Conservation (phyloP, 176 grass and related monocot species). For the Stipa capillata region DNA sequence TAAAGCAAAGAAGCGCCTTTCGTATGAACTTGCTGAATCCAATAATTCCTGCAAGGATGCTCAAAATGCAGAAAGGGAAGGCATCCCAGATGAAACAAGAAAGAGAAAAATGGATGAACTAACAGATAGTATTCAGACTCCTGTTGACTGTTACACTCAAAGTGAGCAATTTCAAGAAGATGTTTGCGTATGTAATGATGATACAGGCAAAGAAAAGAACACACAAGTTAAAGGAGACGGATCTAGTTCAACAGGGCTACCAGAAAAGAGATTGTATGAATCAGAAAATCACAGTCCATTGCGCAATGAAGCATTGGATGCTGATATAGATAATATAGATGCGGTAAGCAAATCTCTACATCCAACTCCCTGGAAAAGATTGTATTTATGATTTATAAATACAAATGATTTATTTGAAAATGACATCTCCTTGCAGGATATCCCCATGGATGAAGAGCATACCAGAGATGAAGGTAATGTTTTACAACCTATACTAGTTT, state of each 20-base stretch:
- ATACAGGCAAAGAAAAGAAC: slow-evolving; percentile 7
- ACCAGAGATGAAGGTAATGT: slow-evolving; percentile 39
- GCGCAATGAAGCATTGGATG: not conserved
- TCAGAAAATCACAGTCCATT: slow-evolving; percentile 3
- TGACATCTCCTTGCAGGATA: slow-evolving; percentile 27
- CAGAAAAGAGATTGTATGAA: slow-evolving; percentile 9
- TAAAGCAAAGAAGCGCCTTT: slow-evolving; percentile 27
- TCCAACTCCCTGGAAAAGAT: not conserved
- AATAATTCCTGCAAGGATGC: slow-evolving; percentile 10
- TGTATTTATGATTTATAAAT: not conserved
- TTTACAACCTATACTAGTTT: not conserved
- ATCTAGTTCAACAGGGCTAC: not conserved
- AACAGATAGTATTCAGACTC: not conserved
- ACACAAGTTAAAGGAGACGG: not conserved
- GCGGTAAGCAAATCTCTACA: slow-evolving; percentile 21
- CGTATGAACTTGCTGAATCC: slow-evolving; percentile 14
- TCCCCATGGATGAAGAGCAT: slow-evolving; percentile 31
- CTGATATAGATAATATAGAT: slow-evolving; percentile 28
- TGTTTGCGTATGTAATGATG: slow-evolving; percentile 4
- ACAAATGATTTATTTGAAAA: slow-evolving; percentile 10
- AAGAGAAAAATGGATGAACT: not conserved
- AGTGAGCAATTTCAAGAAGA: not conserved
- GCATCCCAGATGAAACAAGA: not conserved
- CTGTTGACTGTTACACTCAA: slow-evolving; percentile 14
- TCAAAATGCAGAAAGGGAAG: slow-evolving; percentile 24